Base-by-base conservation (phyloP, 345 rosid genomes). In the Sapria himalayana region DNA sequence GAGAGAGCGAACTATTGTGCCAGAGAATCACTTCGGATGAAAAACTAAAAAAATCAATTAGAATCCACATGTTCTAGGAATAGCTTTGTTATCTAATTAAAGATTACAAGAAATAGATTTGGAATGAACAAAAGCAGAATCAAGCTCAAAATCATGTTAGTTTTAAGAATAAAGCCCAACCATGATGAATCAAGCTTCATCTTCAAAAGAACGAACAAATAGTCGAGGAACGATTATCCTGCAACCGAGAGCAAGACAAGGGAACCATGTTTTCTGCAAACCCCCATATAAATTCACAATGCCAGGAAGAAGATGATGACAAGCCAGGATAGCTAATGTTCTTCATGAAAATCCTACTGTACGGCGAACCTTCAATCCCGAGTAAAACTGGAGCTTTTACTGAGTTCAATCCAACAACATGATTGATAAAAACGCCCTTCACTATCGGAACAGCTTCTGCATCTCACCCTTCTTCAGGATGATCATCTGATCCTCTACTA, bases 401-500 rank as follows among this genome's bases (percentile, higher is more conserved):
- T 4, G 95, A 73, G 43, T 91, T 78, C 37, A 66, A 21, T 48
- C 92, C 66, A 29, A 76, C 58, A 3, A 91, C 56, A 14, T 89
- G 60, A 31, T 72, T 61, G 15, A 91, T 59, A 23, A 37, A 68
- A 10, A 91, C 58, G 9, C 84, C 92, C 63, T 65, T 73, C 20
- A 91, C 81, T 37, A 49, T 49, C 1, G 95, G 99, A 38, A 79
- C 11, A 15, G 95, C 95, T 22, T 67, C 73, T 1, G 61, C 73
- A 63, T 91, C 93, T 95, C 99, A 91, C 17, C 65, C 55, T 2
- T 67, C 67, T 18, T 84, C 86, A 0, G 99, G 91, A 51, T 91
- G 99, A 48, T 91, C 99, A 33, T 91, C 68, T 6, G 99, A 64
- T 44, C 93, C 99, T 29, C 78, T 64, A 46, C 99, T 84, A 48